Evolutionary conservation across 768 basidiomycete species (phyloP), one percentile per base, ranked within the genome.

Genomic region (Tulasnella sp.): DNA sequence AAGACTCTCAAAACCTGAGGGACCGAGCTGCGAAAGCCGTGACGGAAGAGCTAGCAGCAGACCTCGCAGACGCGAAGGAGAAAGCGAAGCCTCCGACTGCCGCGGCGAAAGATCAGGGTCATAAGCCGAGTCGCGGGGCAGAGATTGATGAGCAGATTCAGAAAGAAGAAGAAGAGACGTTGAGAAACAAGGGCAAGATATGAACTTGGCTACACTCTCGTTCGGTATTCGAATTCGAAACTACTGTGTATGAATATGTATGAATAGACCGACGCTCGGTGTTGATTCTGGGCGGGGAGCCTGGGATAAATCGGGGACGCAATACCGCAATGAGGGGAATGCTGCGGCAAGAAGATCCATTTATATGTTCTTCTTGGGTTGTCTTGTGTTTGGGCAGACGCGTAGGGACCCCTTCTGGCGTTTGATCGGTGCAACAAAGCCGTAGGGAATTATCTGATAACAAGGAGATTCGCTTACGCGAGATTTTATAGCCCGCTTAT

Each of bases 111-210:
- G 82, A 84, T 20, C 90, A 90, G 75, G 88, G 89, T 0, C 86
- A 91, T 80, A 84, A 90, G 79, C 90, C 90, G 0, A 89, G 89
- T 0, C 83, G 86, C 51, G 89, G 90, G 0, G 90, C 89, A 1
- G 82, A 87, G 81, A 85, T 89, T n/a, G 90, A 91, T 81, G 87
- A 88, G 4, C 84, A 90, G 80, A 83, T 91, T 26, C 85, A 88
- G 83, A 81, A 81, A 3, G 89, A 89, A 77, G 90, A 91, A 26
- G 86, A 86, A 75, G 87, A 88, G 80, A 74, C 82, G 48, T 79
- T 90, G 78, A 84, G 79, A 81, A 83, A 85, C 80, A 90, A 89
- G 82, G 86, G 85, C 35, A 85, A 81, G 74, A 76, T 76, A 16
- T 79, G 70, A 55, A 40, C 11, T 20, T 10, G 9, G 16, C 3